Percentiles rank a stretch among this genome's conserved stretches.
Evolutionary conservation across 1,139 yeast species (phyloP).

Genomic region (Geotrichum carabidarum): DNA sequence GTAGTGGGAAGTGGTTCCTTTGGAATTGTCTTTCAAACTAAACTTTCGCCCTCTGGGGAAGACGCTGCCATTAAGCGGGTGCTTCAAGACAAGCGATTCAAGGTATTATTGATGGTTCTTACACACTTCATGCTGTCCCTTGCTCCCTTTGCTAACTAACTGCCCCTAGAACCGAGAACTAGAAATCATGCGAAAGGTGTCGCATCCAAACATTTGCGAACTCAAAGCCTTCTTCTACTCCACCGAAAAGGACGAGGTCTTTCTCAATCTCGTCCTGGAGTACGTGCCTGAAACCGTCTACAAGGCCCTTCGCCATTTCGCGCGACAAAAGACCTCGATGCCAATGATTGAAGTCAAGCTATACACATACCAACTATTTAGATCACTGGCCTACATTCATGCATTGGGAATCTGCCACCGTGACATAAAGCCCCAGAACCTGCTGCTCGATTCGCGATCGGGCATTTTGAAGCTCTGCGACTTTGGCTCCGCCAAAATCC

Average conservation of each 20-base stretch:
- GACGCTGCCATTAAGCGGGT: constrained; percentile 91
- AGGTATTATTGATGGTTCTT: constrained; percentile 31
- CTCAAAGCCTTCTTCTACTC: constrained; percentile 86
- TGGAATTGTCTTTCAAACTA: constrained; percentile 91
- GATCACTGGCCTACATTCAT: constrained; percentile 89
- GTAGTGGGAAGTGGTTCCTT: constrained; percentile 97
- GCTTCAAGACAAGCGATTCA: constrained; percentile 89
- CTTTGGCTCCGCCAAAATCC: constrained; percentile 95
- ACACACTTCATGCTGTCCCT: background rate
- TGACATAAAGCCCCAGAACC: constrained; percentile 94
- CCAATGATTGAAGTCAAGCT: constrained; percentile 85
- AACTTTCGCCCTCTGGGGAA: constrained; percentile 67
- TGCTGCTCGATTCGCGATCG: constrained; percentile 76
- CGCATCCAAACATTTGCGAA: constrained; percentile 83
- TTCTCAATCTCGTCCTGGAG: constrained; percentile 82
- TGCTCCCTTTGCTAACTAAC: background rate
- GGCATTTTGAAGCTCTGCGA: constrained; percentile 90
- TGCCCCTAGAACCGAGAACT: constrained; percentile 65
- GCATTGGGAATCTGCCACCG: constrained; percentile 90
- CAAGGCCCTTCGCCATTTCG: constrained; percentile 81
- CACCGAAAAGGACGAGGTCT: constrained; percentile 67
- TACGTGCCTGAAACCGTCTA: constrained; percentile 92
- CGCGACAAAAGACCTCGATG: constrained; percentile 69
- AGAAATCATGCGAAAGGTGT: constrained; percentile 87
- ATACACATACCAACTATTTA: constrained; percentile 84